Evolutionary conservation across 495 filamentous ascomycete species (phyloP), one percentile per base, ranked within the genome.

Genomic region (Chaetomium cochliodes): DNA sequence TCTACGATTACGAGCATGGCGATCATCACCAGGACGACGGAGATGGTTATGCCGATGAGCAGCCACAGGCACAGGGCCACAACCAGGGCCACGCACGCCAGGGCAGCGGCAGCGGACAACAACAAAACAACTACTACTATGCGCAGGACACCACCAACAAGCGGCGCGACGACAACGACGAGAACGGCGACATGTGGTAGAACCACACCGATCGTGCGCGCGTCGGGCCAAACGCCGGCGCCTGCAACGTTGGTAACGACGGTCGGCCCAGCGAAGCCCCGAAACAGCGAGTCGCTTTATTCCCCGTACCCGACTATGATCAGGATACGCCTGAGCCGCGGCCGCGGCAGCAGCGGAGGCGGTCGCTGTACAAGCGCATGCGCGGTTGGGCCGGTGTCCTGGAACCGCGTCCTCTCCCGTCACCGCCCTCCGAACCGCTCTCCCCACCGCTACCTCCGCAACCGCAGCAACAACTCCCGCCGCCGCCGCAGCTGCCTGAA

Each of bases 1-100:
- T 81, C 26, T 82, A 81, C 66, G 79, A 82, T 58, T 80, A 82
- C 65, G 79, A 81, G 46, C 77, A 82, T 53, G 72, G 60, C 1
- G 26, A 67, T 3, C 64, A 63, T 12, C 66, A 69, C 9, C 57
- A 66, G 26, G 59, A 71, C 22, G 25, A 56, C 23, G 61, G 60
- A 12, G 49, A 47, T 22, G 26, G 37, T 18, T 62, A 66, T 22
- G 63, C 67, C 13, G 25, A 64, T 5, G 55, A 37, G 8, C 33
- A 37, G 9, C 9, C 49, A 9, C 65, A 67, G n/a, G 44, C 28
- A 2, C 53, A 26, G 11, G 62, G 50, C 4, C 55, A 65, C 8
- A 37, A 20, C 4, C 68, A 67, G 18, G 61, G 61, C 4, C 52
- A 63, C 20, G 28, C 16, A 5, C 54, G 26, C n/a, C 62, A 58